Percentiles rank a stretch among this genome's conserved stretches.
Evolutionary conservation across 2,329 filamentous ascomycete genomes (phyloP).

Genomic region (Cladorrhinum sp.): DNA sequence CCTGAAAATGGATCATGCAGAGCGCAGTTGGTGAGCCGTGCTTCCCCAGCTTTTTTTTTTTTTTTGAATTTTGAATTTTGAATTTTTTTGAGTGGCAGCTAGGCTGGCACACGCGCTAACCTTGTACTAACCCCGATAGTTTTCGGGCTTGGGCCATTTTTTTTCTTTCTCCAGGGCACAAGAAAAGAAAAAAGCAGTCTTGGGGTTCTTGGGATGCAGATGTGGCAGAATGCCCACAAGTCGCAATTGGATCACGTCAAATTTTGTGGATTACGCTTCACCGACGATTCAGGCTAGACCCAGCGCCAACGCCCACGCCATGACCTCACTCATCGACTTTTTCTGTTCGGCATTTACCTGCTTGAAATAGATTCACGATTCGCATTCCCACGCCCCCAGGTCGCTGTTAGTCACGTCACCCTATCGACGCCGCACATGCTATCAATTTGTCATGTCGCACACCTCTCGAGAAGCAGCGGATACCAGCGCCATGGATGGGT

Average conservation of each 20-base stretch:
- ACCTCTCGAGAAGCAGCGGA: neutral
- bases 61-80: no score
- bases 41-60: slow-evolving; percentile 3
- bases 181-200: slow-evolving; percentile 1
- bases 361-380: slow-evolving; percentile 6
- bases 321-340: neutral
- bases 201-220: neutral
- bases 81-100: no score
- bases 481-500: neutral
- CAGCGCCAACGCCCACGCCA: slow-evolving; percentile 3
- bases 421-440: neutral
- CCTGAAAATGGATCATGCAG: neutral
- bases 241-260: slow-evolving; percentile 2
- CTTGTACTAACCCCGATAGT: neutral
- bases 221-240: neutral
- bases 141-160: slow-evolving; percentile 1
- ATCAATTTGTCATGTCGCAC: neutral
- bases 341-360: neutral
- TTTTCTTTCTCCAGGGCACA: neutral
- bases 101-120: neutral
- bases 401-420: no score
- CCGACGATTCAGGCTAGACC: slow-evolving; percentile 2
- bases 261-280: neutral
- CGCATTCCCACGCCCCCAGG: no score
- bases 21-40: neutral